phyloP scores from a whole-genome alignment of 495 filamentous ascomycete genomes.

The Penicillium canescens region DNA sequence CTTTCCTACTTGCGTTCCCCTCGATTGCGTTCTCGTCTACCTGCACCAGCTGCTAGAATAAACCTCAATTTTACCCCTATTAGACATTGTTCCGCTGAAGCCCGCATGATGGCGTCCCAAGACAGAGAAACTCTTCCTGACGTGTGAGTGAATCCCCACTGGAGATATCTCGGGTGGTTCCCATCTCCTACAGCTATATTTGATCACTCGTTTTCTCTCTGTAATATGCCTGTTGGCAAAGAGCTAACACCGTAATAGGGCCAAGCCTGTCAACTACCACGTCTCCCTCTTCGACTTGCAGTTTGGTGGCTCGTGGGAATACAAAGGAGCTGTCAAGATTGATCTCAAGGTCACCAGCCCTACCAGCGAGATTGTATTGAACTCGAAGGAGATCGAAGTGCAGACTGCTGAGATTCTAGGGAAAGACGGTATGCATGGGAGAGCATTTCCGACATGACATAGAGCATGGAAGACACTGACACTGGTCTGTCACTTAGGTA shows the following conservation, averaged over 20 bases:
- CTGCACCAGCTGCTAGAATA: constrained; percentile 14
- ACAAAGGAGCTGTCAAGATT: constrained; percentile 75
- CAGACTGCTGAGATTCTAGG: constrained; percentile 33
- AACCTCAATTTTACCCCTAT: constrained; percentile 9
- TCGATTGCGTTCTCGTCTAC: constrained; percentile 22
- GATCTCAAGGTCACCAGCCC: constrained; percentile 59
- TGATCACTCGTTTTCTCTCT: not conserved
- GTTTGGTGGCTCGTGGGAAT: constrained; percentile 69
- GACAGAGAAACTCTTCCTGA: constrained; percentile 56
- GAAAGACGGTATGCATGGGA: constrained; percentile 30
- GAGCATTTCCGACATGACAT: not conserved
- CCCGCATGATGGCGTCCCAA: constrained; percentile 44
- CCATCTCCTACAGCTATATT: not conserved
- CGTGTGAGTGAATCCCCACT: constrained; percentile 37
- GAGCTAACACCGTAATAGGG: constrained; percentile 37
- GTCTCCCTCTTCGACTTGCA: constrained; percentile 81
- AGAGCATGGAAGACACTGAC: constrained; percentile 8
- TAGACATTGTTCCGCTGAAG: constrained; percentile 41
- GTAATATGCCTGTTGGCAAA: not conserved
- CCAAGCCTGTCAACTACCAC: constrained; percentile 84
- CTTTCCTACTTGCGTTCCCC: constrained; percentile 27
- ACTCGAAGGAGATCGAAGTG: constrained; percentile 53
- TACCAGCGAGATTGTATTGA: constrained; percentile 72
- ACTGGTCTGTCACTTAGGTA: constrained; percentile 19
- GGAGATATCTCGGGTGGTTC: not conserved